Percentiles rank a stretch among this genome's conserved stretches.
Evolutionary conservation across 371 early-diverging fungal species (phyloP).

Genomic region (Blakeslea trispora): DNA sequence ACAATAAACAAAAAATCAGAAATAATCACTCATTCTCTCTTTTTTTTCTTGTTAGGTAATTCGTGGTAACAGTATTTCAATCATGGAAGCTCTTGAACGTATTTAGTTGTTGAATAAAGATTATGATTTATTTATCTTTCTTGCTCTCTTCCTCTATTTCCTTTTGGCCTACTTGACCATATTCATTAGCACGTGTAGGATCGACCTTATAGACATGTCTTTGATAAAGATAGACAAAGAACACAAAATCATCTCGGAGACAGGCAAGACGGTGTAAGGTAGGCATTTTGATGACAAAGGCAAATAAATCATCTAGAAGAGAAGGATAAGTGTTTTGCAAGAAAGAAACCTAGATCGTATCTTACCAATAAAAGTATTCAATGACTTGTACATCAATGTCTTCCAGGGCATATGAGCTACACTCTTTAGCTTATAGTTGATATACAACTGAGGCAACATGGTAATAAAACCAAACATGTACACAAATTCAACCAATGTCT

Average conservation of each 20-base stretch:
- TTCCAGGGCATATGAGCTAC: constrained; percentile 90
- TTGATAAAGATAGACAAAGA: constrained; percentile 89
- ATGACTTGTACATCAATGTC: constrained; percentile 92
- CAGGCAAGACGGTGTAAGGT: constrained; percentile 91
- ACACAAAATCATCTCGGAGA: constrained; percentile 88
- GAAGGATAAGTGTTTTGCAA: neutral
- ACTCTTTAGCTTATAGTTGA: constrained; percentile 92
- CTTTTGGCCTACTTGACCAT: constrained; percentile 78
- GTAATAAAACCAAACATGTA: constrained; percentile 89
- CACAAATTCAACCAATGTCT: constrained; percentile 86
- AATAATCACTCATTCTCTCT: neutral
- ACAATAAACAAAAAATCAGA: constrained; percentile 4
- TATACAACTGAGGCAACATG: constrained; percentile 93
- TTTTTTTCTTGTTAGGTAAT: constrained; percentile 65
- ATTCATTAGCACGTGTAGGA: constrained; percentile 87
- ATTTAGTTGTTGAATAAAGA: constrained; percentile 45
- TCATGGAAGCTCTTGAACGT: constrained; percentile 91
- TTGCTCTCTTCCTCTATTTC: constrained; percentile 30
- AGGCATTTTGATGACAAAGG: constrained; percentile 96
- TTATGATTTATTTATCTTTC: constrained; percentile 31
- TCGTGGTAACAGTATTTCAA: constrained; percentile 91
- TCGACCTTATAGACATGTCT: constrained; percentile 87
- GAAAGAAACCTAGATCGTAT: no score
- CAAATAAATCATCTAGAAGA: constrained; percentile 85
- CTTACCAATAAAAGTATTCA: constrained; percentile 85